A percentile compares a stretch with the other conserved stretches of the same genome.
These are phyloP conservation scores for Pestalotiopsis sp. DNA, from an alignment of 2,329 filamentous ascomycete genomes.

Conservation along the genomic window DNA sequence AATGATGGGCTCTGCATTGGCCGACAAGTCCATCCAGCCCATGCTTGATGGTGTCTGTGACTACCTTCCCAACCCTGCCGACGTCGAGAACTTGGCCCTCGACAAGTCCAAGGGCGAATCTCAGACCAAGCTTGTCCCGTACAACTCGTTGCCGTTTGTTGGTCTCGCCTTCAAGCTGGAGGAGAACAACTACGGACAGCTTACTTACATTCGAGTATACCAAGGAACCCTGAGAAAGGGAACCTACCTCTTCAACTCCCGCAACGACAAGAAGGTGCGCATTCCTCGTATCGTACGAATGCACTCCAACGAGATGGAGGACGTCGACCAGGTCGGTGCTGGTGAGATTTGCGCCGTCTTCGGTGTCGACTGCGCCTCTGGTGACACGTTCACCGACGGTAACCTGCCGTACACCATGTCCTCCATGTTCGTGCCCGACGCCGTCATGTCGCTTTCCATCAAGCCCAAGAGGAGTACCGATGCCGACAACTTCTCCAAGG, in stretches of 20 bases:
- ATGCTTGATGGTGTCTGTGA: conserved; percentile 97
- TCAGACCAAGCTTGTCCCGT: conserved; percentile 84
- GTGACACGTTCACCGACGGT: conserved; percentile 97
- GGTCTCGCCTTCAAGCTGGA: conserved; percentile 98
- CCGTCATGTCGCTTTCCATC: conserved; percentile 97
- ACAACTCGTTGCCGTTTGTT: conserved; percentile 91
- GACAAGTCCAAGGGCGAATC: conserved; percentile 80
- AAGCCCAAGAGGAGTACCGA: conserved; percentile 93
- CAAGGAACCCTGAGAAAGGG: conserved; percentile 90
- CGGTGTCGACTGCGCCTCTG: conserved; percentile 95
- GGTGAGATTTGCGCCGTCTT: conserved; percentile 99
- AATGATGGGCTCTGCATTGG: conserved; percentile 93
- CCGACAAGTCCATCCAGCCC: conserved; percentile 92
- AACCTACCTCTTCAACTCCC: conserved; percentile 88
- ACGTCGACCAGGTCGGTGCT: conserved; percentile 87
- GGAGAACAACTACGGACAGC: conserved; percentile 96
- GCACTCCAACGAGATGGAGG: conserved; percentile 99
- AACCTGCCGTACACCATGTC: conserved; percentile 92
- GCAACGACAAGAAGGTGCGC: conserved; percentile 93
- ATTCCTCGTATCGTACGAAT: conserved; percentile 97
- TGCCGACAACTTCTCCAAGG: conserved; percentile 93
- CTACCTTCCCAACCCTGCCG: conserved; percentile 87
- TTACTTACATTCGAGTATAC: conserved; percentile 98
- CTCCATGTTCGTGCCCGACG: conserved; percentile 97
- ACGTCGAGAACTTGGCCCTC: conserved; percentile 87